Percentiles rank a stretch among this genome's conserved stretches.
phyloP scores from a whole-genome alignment of 345 rosid species.

The Pseudoturritis turrita region DNA sequence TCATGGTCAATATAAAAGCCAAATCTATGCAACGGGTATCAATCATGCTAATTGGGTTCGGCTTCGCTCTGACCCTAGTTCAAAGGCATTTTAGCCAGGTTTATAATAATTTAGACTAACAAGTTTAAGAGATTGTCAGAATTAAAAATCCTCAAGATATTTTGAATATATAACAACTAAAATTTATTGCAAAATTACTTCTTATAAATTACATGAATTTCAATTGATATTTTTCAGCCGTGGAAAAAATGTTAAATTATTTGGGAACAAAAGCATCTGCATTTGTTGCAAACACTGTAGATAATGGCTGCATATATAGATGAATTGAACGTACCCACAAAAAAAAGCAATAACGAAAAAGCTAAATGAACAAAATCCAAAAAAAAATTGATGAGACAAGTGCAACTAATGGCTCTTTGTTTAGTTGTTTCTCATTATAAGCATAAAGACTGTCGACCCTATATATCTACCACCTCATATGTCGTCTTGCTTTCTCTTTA shows the following conservation, averaged over 20 bases:
- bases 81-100: background rate
- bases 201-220: too few species aligned
- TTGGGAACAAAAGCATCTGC: constrained; percentile 30
- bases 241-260: background rate
- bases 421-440: constrained; percentile 24
- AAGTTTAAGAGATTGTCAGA: background rate
- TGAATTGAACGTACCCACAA: constrained; percentile 32
- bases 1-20: too few species aligned
- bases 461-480: constrained; percentile 19
- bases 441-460: constrained; percentile 15
- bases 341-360: constrained; percentile 9
- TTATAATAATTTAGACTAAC: background rate
- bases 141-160: background rate
- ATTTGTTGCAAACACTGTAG: constrained; percentile 31
- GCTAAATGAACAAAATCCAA: constrained; percentile 28
- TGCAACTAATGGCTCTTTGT: constrained; percentile 21
- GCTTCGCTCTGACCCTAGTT: background rate
- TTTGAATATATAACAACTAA: background rate
- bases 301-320: constrained; percentile 12
- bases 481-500: constrained; percentile 8
- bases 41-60: background rate
- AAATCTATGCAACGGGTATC: background rate
- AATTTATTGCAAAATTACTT: background rate
- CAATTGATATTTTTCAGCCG: background rate
- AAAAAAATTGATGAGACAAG: constrained; percentile 21